Evolutionary conservation across 495 filamentous ascomycete species (phyloP).

Genomic region (Penicillium chermesinum): DNA sequence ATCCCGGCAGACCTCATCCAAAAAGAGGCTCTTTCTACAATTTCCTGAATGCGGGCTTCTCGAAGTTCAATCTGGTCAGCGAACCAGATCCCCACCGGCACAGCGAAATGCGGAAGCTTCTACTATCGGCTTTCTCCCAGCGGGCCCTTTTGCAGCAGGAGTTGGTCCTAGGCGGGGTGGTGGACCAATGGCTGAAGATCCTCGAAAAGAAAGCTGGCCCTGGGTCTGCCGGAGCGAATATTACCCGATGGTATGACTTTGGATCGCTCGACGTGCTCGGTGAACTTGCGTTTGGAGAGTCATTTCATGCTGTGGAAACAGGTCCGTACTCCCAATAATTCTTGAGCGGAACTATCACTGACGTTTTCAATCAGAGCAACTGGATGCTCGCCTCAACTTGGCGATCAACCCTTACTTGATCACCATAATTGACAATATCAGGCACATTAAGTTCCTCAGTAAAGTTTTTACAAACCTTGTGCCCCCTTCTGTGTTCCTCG

Average conservation of each 20-base stretch:
- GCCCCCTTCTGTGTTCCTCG: neutral
- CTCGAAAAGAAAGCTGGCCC: neutral
- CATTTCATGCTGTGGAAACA: neutral
- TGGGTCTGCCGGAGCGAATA: neutral
- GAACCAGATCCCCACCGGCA: neutral
- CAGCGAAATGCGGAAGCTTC: neutral
- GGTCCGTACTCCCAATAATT: too few species aligned
- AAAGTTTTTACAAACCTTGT: neutral
- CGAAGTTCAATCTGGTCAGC: neutral
- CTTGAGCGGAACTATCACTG: too few species aligned
- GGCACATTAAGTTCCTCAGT: neutral
- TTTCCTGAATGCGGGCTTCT: neutral
- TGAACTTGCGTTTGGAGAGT: constrained; percentile 1
- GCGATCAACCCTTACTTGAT: neutral
- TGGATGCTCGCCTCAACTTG: neutral
- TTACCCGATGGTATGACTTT: constrained; percentile 1
- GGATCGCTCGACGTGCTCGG: constrained; percentile 1
- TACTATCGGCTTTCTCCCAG: neutral
- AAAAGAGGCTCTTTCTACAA: neutral
- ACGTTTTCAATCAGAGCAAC: too few species aligned
- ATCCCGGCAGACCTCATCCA: neutral
- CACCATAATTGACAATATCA: neutral
- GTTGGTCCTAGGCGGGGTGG: neutral
- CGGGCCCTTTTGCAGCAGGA: neutral
- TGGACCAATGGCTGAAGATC: neutral